These are phyloP conservation scores for Saccharomycopsis fodiens DNA, from an alignment of 805 yeast species.

Conservation along the genomic window DNA sequence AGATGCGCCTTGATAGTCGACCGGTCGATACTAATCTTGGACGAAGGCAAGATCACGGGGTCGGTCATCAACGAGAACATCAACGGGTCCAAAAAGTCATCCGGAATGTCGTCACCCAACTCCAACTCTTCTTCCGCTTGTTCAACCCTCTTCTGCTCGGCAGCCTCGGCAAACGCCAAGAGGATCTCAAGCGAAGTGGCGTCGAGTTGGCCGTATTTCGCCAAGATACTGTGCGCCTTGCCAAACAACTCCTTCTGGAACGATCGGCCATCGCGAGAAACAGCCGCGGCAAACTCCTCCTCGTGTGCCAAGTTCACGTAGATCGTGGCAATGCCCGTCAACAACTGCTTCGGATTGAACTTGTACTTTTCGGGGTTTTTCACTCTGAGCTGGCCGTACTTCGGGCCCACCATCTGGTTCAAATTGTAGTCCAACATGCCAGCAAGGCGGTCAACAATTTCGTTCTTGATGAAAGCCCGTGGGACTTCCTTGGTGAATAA, in stretches of 20 bases:
- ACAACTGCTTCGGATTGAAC: slow-evolving; percentile 70
- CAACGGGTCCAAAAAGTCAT: slow-evolving; percentile 92
- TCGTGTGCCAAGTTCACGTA: slow-evolving; percentile 65
- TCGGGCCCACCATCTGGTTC: slow-evolving; percentile 91
- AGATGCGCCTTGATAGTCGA: slow-evolving; percentile 90
- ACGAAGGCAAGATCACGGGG: slow-evolving; percentile 89
- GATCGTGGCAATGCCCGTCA: slow-evolving; percentile 64
- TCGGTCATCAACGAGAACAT: slow-evolving; percentile 95
- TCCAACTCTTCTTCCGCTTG: slow-evolving; percentile 83
- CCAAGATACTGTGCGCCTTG: slow-evolving; percentile 63
- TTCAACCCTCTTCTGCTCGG: slow-evolving; percentile 47
- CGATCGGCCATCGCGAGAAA: slow-evolving; percentile 89
- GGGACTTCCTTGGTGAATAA: slow-evolving; percentile 85
- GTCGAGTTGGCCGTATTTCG: slow-evolving; percentile 45
- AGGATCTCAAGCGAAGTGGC: slow-evolving; percentile 46
- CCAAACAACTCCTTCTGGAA: slow-evolving; percentile 59
- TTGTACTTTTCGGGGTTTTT: slow-evolving; percentile 72
- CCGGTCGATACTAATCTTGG: slow-evolving; percentile 78
- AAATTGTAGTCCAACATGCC: slow-evolving; percentile 93
- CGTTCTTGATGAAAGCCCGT: slow-evolving; percentile 74
- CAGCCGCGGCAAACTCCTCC: slow-evolving; percentile 63
- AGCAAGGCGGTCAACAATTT: slow-evolving; percentile 88
- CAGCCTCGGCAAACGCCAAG: slow-evolving; percentile 51
- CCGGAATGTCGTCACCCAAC: slow-evolving; percentile 82
- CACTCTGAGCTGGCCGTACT: slow-evolving; percentile 83